Base-by-base conservation (phyloP, 2,329 filamentous ascomycete species). In the Canariomyces notabilis region DNA sequence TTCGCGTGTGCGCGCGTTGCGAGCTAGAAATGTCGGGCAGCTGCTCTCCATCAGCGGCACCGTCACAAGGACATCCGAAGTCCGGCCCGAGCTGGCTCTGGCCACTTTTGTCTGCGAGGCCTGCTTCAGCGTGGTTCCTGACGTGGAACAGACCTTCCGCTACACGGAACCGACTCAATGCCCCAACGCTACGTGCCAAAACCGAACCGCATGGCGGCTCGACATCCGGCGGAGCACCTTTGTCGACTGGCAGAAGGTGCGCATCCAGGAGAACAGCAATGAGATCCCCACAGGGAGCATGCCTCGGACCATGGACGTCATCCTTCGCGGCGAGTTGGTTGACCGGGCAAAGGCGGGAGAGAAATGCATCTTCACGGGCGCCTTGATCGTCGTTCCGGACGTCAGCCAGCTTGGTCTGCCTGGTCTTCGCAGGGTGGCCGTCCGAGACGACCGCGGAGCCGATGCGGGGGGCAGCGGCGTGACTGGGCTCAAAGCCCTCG, bases 241-340 rank as follows among this genome's bases (percentile, higher is more conserved):
- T 64, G 87, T 98, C 51, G 93, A 98, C 69, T 98, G 93, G 93
- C 93, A 98, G 64, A 97, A 97, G 66, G 89, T 97, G 19, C 87
- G 94, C 53, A 89, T 97, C 51, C 93, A 98, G 68, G 93, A 98
- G 67, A 98, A 97, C 71, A 95, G 89, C 57, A 91, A 91, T 4
- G 93, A 98, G 64, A 98, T 98, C 31, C 93, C 93, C 0, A 98
- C 93, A 0, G 93, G 93, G 44, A 96, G 90, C 69, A 98, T 98
- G 93, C 93, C 93, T 19, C 80, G 93, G 49, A 98, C 93, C 2
- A 93, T 98, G 80, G 93, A 98, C 61, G 86, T 98, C 34, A 96
- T 98, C 56, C 69, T 98, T 26, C 84, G 93, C 50, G 93, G 93
- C 61, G 93, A 98, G 65, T 96, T 98, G 72, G 93, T 98, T 20